Evolutionary conservation across 768 basidiomycete genomes (phyloP).

Genomic region (Suillus subaureus): DNA sequence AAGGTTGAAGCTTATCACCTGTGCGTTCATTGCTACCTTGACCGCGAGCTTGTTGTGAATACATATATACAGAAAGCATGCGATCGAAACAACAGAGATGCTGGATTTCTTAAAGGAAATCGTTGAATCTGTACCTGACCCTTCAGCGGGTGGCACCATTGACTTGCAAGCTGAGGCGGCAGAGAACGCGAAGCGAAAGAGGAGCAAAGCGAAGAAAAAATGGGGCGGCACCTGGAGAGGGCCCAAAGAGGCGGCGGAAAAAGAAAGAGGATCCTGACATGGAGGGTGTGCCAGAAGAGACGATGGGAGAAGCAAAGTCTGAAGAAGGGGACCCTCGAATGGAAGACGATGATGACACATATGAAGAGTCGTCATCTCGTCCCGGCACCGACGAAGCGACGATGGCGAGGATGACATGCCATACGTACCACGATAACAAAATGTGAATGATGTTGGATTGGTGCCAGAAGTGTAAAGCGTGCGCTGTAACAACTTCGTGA

Average conservation of each 20-base stretch:
- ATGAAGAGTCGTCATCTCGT: constrained; percentile 39
- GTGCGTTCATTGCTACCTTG: constrained; percentile 51
- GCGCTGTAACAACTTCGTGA: constrained; percentile 2
- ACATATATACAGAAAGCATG: constrained; percentile 72
- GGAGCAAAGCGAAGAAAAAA: constrained; percentile 57
- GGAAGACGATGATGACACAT: constrained; percentile 46
- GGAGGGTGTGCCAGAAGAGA: constrained; percentile 37
- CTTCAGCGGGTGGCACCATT: constrained; percentile 79
- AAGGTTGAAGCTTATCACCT: constrained; percentile 93
- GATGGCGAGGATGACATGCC: constrained; percentile 40
- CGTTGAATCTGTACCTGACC: constrained; percentile 84
- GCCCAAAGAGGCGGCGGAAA: constrained; percentile 50
- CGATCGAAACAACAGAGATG: constrained; percentile 83
- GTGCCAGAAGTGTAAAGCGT: background rate
- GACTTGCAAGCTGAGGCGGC: constrained; percentile 65
- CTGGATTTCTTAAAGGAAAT: constrained; percentile 95
- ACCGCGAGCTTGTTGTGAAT: constrained; percentile 9
- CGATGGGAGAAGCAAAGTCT: constrained; percentile 38
- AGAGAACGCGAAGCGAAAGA: constrained; percentile 59
- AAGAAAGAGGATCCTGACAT: constrained; percentile 45
- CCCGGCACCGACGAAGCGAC: constrained; percentile 43
- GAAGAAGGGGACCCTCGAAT: constrained; percentile 39
- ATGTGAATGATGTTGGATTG: background rate
- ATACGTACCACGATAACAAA: constrained; percentile 40
- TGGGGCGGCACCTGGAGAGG: constrained; percentile 39